Evolutionary conservation across 192 early-diverging fungal species (phyloP), one percentile per base, ranked within the genome.

Genomic region (Backusella australiensis): DNA sequence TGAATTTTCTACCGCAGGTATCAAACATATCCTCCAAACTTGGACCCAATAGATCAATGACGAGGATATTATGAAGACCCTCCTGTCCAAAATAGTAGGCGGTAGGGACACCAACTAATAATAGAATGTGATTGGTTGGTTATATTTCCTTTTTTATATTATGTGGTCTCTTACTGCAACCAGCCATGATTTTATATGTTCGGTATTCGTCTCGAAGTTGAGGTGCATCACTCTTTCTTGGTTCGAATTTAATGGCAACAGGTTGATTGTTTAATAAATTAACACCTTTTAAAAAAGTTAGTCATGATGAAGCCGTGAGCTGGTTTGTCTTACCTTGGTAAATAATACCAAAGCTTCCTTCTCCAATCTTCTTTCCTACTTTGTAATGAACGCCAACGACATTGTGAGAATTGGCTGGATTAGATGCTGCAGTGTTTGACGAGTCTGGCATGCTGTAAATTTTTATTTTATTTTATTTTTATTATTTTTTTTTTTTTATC

Each of bases 261-360:
- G 92, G 94, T 80, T 91, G 89, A 81, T 96, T 98, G 82, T 94
- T 95, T 36, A 96, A 73, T 74, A 99, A 85, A 80, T 99, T 95
- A 74, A 89, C 86, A 34, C 95, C 93, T 94, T 67, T n/a, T 32
- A 8, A 35, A 19, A 19, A 19, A 71, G 66, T 63, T 41, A 34
- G 56, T 3, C 4, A 46, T 49, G 36, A 77, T 23, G 56, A 42
- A 68, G 49, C 67, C n/a, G 17, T 23, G 11, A 26, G 7, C 26
- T 46, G 44, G 53, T 69, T 69, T 21, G 3, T 38, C 21, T 81
- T 84, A 96, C 97, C 98, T 92, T 99, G 96, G 83, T 98, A 99
- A 78, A 99, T 97, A 83, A 98, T 93, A 69, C 98, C 98, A 90
- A 99, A 99, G 77, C 93, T 95, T 38, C 98, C 98, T 83, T 98